Evolutionary conservation across 345 rosid genomes (phyloP).

Genomic region (Hypericum androsaemum): DNA sequence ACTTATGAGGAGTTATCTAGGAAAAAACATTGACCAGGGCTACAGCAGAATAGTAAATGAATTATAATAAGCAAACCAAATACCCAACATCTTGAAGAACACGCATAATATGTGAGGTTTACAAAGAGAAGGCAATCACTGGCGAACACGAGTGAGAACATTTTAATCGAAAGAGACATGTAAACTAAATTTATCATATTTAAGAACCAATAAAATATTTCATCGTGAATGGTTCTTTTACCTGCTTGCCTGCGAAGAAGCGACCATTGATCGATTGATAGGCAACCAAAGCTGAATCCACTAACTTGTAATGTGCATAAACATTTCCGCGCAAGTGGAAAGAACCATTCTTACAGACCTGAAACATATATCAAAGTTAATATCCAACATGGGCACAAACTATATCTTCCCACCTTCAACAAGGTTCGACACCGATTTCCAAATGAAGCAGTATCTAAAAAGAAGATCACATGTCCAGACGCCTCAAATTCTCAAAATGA

Average conservation of each 20-base stretch:
- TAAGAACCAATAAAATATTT: no score
- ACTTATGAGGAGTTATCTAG: not conserved
- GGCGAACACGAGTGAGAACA: no score
- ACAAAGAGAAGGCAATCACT: no score
- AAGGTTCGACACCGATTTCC: not conserved
- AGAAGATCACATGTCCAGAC: constrained; percentile 1
- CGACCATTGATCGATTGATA: constrained; percentile 63
- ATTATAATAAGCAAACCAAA: no score
- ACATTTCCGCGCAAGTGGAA: constrained; percentile 91
- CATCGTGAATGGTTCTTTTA: constrained; percentile 16
- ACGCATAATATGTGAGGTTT: no score
- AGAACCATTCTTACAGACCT: constrained; percentile 87
- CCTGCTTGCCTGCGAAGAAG: constrained; percentile 97
- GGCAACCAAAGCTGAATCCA: constrained; percentile 74
- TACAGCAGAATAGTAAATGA: no score
- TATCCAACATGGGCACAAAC: not conserved
- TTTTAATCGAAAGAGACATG: no score
- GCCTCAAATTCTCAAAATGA: constrained; percentile 4
- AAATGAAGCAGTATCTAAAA: constrained; percentile 7
- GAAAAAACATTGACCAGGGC: no score
- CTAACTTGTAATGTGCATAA: constrained; percentile 65
- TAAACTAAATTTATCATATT: no score
- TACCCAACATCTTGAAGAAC: no score
- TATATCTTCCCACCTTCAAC: not conserved
- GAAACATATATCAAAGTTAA: constrained; percentile 15